Conservation (phyloP, 164 flowering plant genomes). For the Aristolochia californica region DNA sequence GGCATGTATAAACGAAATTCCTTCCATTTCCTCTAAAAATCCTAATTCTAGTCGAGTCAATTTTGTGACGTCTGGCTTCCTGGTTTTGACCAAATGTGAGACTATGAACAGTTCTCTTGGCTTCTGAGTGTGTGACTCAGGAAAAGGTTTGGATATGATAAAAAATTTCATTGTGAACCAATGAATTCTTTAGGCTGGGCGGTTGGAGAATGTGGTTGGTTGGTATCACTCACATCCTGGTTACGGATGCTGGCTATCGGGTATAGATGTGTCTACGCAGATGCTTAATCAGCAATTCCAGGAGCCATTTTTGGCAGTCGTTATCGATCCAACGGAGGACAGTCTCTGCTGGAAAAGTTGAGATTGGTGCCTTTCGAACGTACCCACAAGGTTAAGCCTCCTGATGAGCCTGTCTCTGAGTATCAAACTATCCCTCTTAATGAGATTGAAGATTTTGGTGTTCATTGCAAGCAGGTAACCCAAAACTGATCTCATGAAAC, state of each 20-base stretch:
- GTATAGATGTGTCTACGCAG: slow-evolving; percentile 93
- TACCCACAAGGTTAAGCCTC: slow-evolving; percentile 92
- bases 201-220: slow-evolving; percentile 94
- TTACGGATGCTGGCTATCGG: slow-evolving; percentile 98
- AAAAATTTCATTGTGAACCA: background rate
- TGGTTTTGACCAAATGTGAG: too few species aligned
- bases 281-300: slow-evolving; percentile 93
- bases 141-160: too few species aligned
- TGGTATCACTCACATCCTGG: slow-evolving; percentile 99
- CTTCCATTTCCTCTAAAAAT: background rate
- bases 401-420: slow-evolving; percentile 92
- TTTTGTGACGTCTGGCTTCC: background rate
- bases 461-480: slow-evolving; percentile 91
- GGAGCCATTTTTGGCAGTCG: slow-evolving; percentile 96
- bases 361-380: slow-evolving; percentile 93
- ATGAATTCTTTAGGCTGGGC: slow-evolving; percentile 51
- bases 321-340: slow-evolving; percentile 96
- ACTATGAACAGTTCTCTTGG: too few species aligned
- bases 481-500: background rate
- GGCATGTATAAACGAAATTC: background rate
- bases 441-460: slow-evolving; percentile 98
- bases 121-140: too few species aligned
- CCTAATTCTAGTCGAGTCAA: background rate
- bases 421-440: slow-evolving; percentile 96
- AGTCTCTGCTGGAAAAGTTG: slow-evolving; percentile 96